A percentile compares a stretch with the other conserved stretches of the same genome.
phyloP scores from a whole-genome alignment of 495 filamentous ascomycete genomes.

The Aspergillus diversus region DNA sequence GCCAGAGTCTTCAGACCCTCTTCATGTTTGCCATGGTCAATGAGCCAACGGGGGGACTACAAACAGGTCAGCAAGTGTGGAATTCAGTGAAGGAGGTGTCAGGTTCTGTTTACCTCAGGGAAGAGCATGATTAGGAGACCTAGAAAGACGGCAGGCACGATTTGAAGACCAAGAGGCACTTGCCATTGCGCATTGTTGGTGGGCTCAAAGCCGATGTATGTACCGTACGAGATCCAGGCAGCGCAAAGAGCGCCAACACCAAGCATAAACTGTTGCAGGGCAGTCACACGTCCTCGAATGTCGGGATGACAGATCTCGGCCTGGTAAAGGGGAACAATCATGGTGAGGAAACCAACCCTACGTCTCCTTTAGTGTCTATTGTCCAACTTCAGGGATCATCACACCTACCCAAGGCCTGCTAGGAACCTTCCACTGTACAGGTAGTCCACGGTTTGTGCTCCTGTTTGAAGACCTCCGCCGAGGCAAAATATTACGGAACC shows the following conservation, averaged over 20 bases:
- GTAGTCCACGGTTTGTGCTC: conserved; percentile 39
- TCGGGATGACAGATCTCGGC: conserved; percentile 49
- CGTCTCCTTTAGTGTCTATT: conserved; percentile 3
- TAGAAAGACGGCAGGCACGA: conserved; percentile 45
- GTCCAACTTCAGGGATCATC: background rate
- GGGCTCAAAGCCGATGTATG: conserved; percentile 53
- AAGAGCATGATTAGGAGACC: conserved; percentile 47
- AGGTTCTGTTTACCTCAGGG: conserved; percentile 47
- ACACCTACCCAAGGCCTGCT: conserved; percentile 55
- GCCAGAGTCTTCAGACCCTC: conserved; percentile 55
- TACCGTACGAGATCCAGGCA: conserved; percentile 49
- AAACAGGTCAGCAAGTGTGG: conserved; percentile 10
- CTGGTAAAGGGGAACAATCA: conserved; percentile 52
- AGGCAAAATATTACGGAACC: conserved; percentile 49
- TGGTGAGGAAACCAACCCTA: conserved; percentile 64
- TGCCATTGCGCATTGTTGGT: conserved; percentile 46
- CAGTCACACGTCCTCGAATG: conserved; percentile 48
- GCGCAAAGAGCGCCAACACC: conserved; percentile 47
- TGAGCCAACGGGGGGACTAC: conserved; percentile 61
- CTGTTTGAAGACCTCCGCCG: conserved; percentile 48
- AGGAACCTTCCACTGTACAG: conserved; percentile 48
- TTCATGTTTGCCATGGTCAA: conserved; percentile 50
- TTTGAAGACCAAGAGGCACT: conserved; percentile 45
- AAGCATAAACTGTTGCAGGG: conserved; percentile 51
- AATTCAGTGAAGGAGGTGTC: background rate